Percentiles rank a stretch among this genome's conserved stretches.
These are phyloP conservation scores for Pestalotiopsis sp. DNA, from an alignment of 2,329 filamentous ascomycete genomes.

Conservation along the genomic window DNA sequence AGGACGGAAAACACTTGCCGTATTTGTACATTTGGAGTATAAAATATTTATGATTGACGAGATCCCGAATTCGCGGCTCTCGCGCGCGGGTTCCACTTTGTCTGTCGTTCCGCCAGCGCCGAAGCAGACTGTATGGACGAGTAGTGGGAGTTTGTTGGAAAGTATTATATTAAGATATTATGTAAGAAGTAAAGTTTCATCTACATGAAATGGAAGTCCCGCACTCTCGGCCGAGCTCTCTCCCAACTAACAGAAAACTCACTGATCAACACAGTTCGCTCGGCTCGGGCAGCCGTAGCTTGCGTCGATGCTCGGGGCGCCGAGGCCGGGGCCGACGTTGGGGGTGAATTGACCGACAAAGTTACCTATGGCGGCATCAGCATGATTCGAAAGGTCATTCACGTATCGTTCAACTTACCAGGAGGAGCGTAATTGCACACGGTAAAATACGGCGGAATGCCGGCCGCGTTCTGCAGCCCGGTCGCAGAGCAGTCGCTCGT, in stretches of 20 bases:
- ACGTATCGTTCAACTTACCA: not conserved
- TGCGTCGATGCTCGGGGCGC: not conserved
- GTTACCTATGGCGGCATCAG: not conserved
- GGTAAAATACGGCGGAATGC: not conserved
- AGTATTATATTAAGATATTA: too few species aligned
- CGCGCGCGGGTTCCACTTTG: too few species aligned
- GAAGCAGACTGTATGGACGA: too few species aligned
- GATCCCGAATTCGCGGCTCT: too few species aligned
- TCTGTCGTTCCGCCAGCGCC: too few species aligned
- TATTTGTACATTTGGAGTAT: not conserved
- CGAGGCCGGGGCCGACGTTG: not conserved
- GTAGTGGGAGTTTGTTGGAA: too few species aligned
- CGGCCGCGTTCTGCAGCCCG: not conserved
- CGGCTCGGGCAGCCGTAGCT: not conserved
- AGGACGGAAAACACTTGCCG: not conserved
- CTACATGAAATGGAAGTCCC: not conserved
- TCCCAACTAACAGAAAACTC: not conserved
- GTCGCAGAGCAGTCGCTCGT: not conserved
- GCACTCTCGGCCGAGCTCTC: not conserved
- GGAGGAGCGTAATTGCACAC: constrained; percentile 2
- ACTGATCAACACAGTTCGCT: not conserved
- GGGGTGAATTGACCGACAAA: not conserved
- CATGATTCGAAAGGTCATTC: not conserved
- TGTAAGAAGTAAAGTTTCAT: not conserved
- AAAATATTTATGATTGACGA: too few species aligned